Conservation (phyloP, 2,329 filamentous ascomycete species). For the Penicillium palitans region DNA sequence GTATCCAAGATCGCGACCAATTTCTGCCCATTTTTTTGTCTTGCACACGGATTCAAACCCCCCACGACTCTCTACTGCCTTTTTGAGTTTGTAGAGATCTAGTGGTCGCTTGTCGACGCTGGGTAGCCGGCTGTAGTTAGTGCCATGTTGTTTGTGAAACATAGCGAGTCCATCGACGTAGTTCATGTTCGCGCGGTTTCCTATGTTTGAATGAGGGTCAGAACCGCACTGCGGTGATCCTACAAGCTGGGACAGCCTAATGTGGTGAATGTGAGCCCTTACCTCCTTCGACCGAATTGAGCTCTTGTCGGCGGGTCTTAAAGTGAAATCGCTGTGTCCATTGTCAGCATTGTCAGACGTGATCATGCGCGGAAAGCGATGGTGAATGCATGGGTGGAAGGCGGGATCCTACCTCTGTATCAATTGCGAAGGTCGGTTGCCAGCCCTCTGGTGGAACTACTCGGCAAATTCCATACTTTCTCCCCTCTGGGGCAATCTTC, state of each 20-base stretch:
- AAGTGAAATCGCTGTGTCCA: conserved; percentile 83
- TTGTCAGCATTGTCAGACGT: conserved; percentile 38
- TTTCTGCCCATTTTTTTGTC: conserved; percentile 98
- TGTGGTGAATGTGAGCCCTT: conserved; percentile 40
- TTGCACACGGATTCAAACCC: conserved; percentile 98
- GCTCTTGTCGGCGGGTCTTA: conserved; percentile 88
- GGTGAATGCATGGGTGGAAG: not conserved
- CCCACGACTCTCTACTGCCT: conserved; percentile 89
- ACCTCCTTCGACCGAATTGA: conserved; percentile 99
- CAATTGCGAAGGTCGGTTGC: conserved; percentile 94
- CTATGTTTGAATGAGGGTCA: conserved; percentile 54
- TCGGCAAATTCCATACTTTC: conserved; percentile 89
- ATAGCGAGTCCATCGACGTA: conserved; percentile 94
- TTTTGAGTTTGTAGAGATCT: conserved; percentile 93
- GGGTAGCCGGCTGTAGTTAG: conserved; percentile 87
- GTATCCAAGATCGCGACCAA: conserved; percentile 92
- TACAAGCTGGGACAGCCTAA: conserved; percentile 27
- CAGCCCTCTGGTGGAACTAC: conserved; percentile 91
- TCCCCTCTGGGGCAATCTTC: conserved; percentile 84
- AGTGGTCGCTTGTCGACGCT: conserved; percentile 97
- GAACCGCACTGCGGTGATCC: conserved; percentile 30
- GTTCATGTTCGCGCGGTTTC: conserved; percentile 90
- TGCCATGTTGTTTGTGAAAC: conserved; percentile 96
- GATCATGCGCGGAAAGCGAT: not conserved
- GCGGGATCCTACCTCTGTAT: conserved; percentile 74